Conservation (phyloP, 805 yeast species). For the Myxozyma monticola region DNA sequence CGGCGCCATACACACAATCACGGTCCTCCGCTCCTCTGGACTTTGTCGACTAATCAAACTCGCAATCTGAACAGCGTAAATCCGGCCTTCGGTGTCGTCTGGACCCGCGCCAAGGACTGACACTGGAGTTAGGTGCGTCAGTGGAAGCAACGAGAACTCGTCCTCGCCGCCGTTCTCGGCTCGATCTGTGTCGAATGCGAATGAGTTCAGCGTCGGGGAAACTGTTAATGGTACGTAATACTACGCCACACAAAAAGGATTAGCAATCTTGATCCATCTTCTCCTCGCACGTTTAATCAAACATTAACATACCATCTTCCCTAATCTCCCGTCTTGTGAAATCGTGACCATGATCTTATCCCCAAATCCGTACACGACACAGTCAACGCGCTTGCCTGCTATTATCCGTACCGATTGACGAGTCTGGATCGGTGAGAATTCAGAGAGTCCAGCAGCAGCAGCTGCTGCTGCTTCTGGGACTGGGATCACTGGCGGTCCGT, state of each 20-base stretch:
- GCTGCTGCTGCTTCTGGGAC: background rate
- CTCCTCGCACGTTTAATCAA: too few species aligned
- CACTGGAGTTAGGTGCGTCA: slow-evolving; percentile 22
- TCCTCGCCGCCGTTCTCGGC: slow-evolving; percentile 11
- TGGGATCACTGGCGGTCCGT: slow-evolving; percentile 5
- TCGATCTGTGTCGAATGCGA: slow-evolving; percentile 12
- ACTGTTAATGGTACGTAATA: slow-evolving; percentile 24
- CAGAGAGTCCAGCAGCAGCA: background rate
- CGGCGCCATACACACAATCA: slow-evolving; percentile 23
- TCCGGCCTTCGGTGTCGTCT: slow-evolving; percentile 23
- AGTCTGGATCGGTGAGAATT: slow-evolving; percentile 12
- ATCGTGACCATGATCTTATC: slow-evolving; percentile 26
- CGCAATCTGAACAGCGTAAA: slow-evolving; percentile 28
- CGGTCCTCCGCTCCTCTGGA: slow-evolving; percentile 25
- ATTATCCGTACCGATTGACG: slow-evolving; percentile 11
- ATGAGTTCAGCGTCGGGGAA: slow-evolving; percentile 14
- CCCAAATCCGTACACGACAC: slow-evolving; percentile 20
- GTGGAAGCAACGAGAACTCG: slow-evolving; percentile 24
- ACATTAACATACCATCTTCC: slow-evolving; percentile 21
- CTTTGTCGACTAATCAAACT: slow-evolving; percentile 21
- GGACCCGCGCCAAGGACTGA: slow-evolving; percentile 19
- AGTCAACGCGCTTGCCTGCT: slow-evolving; percentile 20
- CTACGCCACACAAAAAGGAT: slow-evolving; percentile 1
- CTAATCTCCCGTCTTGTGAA: slow-evolving; percentile 21
- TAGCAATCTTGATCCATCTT: too few species aligned